A percentile compares a stretch with the other conserved stretches of the same genome.
Evolutionary conservation across 495 filamentous ascomycete species (phyloP).

Genomic region (Entonaema liquescens): DNA sequence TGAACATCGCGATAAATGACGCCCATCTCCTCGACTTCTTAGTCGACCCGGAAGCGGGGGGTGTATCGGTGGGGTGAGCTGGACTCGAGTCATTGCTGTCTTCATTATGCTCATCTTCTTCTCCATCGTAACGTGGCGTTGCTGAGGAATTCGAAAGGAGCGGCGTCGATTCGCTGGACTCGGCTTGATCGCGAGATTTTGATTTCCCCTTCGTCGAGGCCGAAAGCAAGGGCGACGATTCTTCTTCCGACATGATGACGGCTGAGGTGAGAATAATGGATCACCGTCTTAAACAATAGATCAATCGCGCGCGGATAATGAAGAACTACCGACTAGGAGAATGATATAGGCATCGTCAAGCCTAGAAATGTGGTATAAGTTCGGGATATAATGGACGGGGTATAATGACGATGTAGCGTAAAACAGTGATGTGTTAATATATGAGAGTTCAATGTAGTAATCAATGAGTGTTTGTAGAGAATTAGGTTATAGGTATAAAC

Average conservation of each 20-base stretch:
- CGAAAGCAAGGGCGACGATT: slow-evolving; percentile 54
- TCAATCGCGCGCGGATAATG: slow-evolving; percentile 12
- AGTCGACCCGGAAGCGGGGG: slow-evolving; percentile 35
- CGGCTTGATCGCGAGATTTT: slow-evolving; percentile 40
- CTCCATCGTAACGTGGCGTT: slow-evolving; percentile 59
- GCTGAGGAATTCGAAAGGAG: slow-evolving; percentile 54
- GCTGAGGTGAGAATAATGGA: not conserved
- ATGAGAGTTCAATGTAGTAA: not conserved
- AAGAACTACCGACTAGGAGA: slow-evolving; percentile 2
- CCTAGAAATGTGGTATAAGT: not conserved
- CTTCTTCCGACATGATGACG: slow-evolving; percentile 56
- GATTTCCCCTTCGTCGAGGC: slow-evolving; percentile 43
- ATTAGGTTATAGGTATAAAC: not conserved
- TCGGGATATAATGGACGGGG: not conserved
- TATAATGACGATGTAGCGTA: not conserved
- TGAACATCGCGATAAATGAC: slow-evolving; percentile 56
- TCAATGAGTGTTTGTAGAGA: not conserved
- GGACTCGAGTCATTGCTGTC: slow-evolving; percentile 50
- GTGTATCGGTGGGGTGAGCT: slow-evolving; percentile 35
- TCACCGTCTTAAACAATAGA: slow-evolving; percentile 12
- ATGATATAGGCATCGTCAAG: slow-evolving; percentile 22
- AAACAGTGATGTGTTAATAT: not conserved
- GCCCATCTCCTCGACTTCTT: slow-evolving; percentile 53
- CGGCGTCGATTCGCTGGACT: slow-evolving; percentile 62
- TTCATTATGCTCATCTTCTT: slow-evolving; percentile 46